A percentile compares a stretch with the other conserved stretches of the same genome.
Evolutionary conservation across 129 eudicot species (phyloP).

Genomic region (Arctium minus): DNA sequence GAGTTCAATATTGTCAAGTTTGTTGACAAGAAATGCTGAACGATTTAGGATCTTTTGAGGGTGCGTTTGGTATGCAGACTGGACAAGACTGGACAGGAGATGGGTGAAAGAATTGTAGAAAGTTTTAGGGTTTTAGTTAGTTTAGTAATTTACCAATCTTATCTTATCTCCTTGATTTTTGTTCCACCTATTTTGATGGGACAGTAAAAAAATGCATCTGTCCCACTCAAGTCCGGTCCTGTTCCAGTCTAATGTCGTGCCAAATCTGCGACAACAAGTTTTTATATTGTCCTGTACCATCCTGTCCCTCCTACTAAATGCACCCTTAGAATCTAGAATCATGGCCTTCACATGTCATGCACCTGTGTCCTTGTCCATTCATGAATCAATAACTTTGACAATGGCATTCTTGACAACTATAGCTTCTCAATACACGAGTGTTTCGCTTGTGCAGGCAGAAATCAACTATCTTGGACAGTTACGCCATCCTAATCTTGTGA

Average conservation of each 20-base stretch:
- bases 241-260: not conserved
- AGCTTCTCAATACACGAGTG: conserved; percentile 18
- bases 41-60: not conserved
- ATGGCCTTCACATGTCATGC: not conserved
- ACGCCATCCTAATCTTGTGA: conserved; percentile 88
- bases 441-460: conserved; percentile 62
- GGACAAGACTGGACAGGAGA: too few relatives aligned
- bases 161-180: too few relatives aligned
- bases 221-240: not conserved
- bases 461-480: conserved; percentile 82
- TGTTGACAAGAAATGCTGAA: not conserved
- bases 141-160: too few relatives aligned
- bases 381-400: not conserved
- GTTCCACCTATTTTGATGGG: not conserved
- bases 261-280: not conserved
- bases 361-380: not conserved
- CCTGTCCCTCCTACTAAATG: not conserved
- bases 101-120: too few relatives aligned
- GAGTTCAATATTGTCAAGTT: not conserved
- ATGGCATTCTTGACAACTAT: not conserved
- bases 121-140: too few relatives aligned
- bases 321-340: not conserved
- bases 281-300: not conserved
- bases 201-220: too few relatives aligned
- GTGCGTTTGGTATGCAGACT: too few relatives aligned